These are phyloP conservation scores for Amaranthus palmeri DNA, from an alignment of 148 eudicot genomes.

Conservation along the genomic window DNA sequence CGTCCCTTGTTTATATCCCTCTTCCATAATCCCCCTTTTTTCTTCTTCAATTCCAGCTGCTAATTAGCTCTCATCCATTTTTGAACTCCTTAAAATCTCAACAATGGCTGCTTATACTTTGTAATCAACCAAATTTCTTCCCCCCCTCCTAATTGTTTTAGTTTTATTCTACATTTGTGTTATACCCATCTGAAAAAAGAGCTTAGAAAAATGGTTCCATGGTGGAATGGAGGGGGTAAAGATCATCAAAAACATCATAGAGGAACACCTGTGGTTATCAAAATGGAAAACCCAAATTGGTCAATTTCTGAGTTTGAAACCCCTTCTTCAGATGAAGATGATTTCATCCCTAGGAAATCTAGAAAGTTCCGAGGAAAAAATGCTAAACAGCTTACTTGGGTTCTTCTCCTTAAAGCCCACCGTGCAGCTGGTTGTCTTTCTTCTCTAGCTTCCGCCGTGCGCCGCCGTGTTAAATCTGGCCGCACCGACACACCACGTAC, in stretches of 20 bases:
- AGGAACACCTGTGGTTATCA: conserved; percentile 86
- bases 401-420: conserved; percentile 71
- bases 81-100: not conserved
- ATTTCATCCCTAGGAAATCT: conserved; percentile 17
- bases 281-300: conserved; percentile 96
- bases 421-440: conserved; percentile 78
- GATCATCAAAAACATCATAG: conserved; percentile 40
- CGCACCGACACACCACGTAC: conserved; percentile 40
- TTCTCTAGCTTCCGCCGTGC: conserved; percentile 53
- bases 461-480: conserved; percentile 65
- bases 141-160: too few relatives aligned
- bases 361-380: conserved; percentile 47
- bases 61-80: not conserved
- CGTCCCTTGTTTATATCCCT: not conserved
- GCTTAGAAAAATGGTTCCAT: conserved; percentile 48
- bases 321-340: conserved; percentile 25
- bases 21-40: not conserved
- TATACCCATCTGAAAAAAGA: too few relatives aligned
- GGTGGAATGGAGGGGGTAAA: conserved; percentile 45
- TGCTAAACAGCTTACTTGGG: conserved; percentile 90
- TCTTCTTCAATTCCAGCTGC: not conserved
- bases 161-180: too few relatives aligned
- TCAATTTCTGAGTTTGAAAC: conserved; percentile 70
- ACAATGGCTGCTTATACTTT: not conserved
- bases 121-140: not conserved